Evolutionary conservation across 768 basidiomycete genomes (phyloP).

Genomic region (Rossbeevera mucosa): DNA sequence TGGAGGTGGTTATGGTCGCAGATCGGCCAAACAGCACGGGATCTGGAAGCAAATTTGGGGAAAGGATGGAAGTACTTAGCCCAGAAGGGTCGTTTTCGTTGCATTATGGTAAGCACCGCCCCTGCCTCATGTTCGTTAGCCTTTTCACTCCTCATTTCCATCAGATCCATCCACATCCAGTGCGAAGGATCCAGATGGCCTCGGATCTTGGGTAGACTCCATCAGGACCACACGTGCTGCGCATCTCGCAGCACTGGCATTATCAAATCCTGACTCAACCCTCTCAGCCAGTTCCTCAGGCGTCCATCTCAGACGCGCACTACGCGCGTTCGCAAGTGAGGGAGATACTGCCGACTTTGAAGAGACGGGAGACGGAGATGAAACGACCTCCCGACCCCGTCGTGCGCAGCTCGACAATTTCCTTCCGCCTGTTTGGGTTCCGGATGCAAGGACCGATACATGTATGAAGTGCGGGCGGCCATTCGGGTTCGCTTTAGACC

Average conservation of each 20-base stretch:
- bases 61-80: conserved; percentile 68
- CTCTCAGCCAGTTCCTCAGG: conserved; percentile 74
- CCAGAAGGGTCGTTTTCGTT: conserved; percentile 75
- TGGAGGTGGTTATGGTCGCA: conserved; percentile 61
- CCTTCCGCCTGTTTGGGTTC: conserved; percentile 90
- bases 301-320: conserved; percentile 64
- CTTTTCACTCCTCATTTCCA: not conserved
- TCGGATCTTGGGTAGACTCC: conserved; percentile 61
- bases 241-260: conserved; percentile 63
- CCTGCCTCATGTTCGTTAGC: not conserved
- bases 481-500: conserved; percentile 52
- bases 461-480: conserved; percentile 81
- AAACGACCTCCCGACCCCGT: conserved; percentile 7
- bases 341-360: conserved; percentile 32
- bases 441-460: conserved; percentile 73
- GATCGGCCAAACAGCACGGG: conserved; percentile 23
- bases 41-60: conserved; percentile 35
- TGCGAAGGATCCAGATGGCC: conserved; percentile 6
- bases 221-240: conserved; percentile 69
- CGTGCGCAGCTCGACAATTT: conserved; percentile 46
- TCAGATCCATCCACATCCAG: conserved; percentile 3
- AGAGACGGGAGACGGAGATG: conserved; percentile 39
- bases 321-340: conserved; percentile 67
- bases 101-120: conserved; percentile 50
- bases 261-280: conserved; percentile 75